phyloP scores from a whole-genome alignment of 2,329 filamentous ascomycete genomes.

The Trichoderma gracile region DNA sequence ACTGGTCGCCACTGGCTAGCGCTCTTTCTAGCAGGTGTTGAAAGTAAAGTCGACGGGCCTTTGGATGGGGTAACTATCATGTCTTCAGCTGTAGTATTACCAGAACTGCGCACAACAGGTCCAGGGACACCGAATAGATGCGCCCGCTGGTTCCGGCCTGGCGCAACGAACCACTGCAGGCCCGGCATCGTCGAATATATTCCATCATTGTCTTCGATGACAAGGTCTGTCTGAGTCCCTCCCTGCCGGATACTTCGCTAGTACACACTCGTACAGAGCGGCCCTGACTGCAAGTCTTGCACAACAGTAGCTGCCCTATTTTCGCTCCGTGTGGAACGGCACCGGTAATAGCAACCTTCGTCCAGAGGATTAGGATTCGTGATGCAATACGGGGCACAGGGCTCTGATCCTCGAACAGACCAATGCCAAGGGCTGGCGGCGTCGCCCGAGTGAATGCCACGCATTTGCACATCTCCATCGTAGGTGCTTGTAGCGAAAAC shows the following conservation, averaged over 20 bases:
- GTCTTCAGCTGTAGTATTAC: conserved; percentile 23
- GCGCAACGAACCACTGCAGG: conserved; percentile 19
- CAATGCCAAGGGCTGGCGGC: conserved; percentile 4
- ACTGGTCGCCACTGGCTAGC: conserved; percentile 23
- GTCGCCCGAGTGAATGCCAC: background rate
- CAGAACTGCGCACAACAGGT: background rate
- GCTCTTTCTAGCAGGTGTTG: conserved; percentile 2
- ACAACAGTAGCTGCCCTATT: conserved; percentile 9
- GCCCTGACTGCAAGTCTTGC: conserved; percentile 4
- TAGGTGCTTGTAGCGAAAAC: no score
- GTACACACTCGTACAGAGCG: conserved; percentile 1
- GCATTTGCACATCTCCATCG: background rate
- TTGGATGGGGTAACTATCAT: conserved; percentile 9
- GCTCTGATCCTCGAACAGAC: background rate
- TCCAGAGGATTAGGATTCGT: background rate
- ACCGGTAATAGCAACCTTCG: background rate
- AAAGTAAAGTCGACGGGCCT: conserved; percentile 15
- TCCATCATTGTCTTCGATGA: background rate
- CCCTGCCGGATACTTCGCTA: background rate
- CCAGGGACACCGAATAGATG: conserved; percentile 1
- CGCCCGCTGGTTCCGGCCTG: conserved; percentile 25
- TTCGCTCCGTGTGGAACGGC: conserved; percentile 12
- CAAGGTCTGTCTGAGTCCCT: background rate
- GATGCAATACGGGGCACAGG: conserved; percentile 10
- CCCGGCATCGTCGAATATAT: conserved; percentile 6